Evolutionary conservation across 2,329 filamentous ascomycete genomes (phyloP).

Genomic region (Colletotrichum caudatum): DNA sequence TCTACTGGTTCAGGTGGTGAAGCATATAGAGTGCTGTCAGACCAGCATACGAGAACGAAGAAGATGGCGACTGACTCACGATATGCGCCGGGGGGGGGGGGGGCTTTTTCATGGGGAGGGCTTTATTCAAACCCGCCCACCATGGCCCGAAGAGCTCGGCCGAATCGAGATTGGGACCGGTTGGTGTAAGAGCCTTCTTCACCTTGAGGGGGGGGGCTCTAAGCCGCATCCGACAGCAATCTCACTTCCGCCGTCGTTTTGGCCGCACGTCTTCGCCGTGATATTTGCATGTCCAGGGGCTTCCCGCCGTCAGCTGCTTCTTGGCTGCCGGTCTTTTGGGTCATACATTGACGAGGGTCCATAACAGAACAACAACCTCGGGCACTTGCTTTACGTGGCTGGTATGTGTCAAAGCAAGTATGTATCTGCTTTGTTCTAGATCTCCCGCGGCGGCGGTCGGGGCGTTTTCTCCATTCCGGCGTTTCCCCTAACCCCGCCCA

Average conservation of each 20-base stretch:
- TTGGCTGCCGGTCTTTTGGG: not conserved
- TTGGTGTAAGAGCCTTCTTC: conserved; percentile 4
- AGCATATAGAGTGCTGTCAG: conserved; percentile 32
- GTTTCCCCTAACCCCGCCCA: not conserved
- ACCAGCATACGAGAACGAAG: conserved; percentile 16
- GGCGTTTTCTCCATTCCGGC: not conserved
- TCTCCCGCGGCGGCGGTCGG: too few relatives aligned
- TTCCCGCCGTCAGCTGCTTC: not conserved
- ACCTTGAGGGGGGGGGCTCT: not conserved
- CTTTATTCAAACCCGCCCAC: conserved; percentile 12
- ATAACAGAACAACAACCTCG: not conserved
- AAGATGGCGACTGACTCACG: conserved; percentile 37
- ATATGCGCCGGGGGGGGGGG: not conserved
- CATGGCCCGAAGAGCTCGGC: not conserved
- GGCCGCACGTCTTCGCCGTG: not conserved
- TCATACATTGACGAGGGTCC: not conserved
- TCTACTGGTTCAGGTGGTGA: conserved; percentile 16
- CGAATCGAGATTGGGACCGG: not conserved
- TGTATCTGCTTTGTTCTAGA: not conserved
- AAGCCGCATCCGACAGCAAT: not conserved
- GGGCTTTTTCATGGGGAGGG: too few relatives aligned
- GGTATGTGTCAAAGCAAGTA: not conserved
- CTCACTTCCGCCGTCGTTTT: not conserved
- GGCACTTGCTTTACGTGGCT: not conserved
- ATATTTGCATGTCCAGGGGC: not conserved